Evolutionary conservation across 306 rosid genomes (phyloP).

Genomic region (Dicorynia guianensis): DNA sequence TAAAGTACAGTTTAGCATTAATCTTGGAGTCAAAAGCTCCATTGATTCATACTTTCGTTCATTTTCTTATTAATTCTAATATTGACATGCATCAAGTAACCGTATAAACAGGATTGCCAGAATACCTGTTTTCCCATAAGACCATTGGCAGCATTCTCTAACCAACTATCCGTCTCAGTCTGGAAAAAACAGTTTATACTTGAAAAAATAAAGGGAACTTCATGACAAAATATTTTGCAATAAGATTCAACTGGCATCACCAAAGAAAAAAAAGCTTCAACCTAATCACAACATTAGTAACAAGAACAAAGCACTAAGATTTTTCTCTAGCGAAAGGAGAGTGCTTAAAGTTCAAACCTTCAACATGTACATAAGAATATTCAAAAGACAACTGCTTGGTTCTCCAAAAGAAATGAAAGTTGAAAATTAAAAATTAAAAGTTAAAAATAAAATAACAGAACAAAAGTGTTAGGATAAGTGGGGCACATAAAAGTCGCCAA

Average conservation of each 20-base stretch:
- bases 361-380: not conserved
- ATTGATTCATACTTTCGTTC: no score
- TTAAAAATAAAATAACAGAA: no score
- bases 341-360: no score
- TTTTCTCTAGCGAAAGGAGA: not conserved
- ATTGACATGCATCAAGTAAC: no score
- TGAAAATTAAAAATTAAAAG: no score
- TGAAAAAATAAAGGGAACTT: constrained; percentile 13
- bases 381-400: not conserved
- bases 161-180: constrained; percentile 94
- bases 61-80: no score
- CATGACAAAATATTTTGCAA: constrained; percentile 19
- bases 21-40: no score
- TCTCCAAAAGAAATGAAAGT: no score
- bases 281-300: constrained; percentile 13
- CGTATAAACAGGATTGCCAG: not conserved
- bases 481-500: not conserved
- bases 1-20: no score
- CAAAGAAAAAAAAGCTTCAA: not conserved
- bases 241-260: constrained; percentile 21
- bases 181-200: constrained; percentile 40
- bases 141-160: constrained; percentile 96
- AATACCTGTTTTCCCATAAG: constrained; percentile 89
- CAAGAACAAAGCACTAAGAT: not conserved
- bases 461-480: no score